Evolutionary conservation across 148 eudicot species (phyloP).

Genomic region (Silene latifolia): DNA sequence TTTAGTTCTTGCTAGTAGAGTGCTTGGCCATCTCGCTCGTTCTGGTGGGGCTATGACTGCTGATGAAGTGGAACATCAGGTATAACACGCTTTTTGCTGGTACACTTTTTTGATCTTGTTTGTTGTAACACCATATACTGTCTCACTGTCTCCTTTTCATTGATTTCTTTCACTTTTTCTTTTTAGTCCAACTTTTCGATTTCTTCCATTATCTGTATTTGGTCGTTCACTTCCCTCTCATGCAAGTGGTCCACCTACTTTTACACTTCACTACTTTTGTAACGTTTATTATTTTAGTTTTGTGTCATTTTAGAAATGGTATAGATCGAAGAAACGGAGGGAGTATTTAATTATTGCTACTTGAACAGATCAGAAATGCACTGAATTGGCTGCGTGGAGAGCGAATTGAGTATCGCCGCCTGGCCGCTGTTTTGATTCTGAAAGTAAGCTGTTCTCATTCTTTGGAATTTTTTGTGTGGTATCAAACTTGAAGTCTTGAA

Average conservation of each 20-base stretch:
- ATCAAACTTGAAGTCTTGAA: not conserved
- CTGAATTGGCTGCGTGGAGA: conserved; percentile 88
- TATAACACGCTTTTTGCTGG: conserved; percentile 17
- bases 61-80: conserved; percentile 96
- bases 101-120: conserved; percentile 2
- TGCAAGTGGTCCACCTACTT: not conserved
- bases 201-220: not conserved
- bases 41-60: conserved; percentile 98
- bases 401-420: conserved; percentile 86
- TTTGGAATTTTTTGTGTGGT: not conserved
- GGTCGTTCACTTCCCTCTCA: not conserved
- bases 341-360: conserved; percentile 12
- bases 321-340: not conserved
- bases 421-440: conserved; percentile 88
- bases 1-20: conserved; percentile 78
- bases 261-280: not conserved
- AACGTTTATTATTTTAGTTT: not conserved
- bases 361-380: conserved; percentile 66
- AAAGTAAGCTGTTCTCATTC: conserved; percentile 52
- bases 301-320: not conserved
- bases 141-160: not conserved
- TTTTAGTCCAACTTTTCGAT: not conserved
- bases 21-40: conserved; percentile 89
- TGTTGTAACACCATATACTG: not conserved
- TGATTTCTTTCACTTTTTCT: not conserved